These are phyloP conservation scores for Monascus ruber DNA, from an alignment of 2,329 filamentous ascomycete species.

Conservation along the genomic window DNA sequence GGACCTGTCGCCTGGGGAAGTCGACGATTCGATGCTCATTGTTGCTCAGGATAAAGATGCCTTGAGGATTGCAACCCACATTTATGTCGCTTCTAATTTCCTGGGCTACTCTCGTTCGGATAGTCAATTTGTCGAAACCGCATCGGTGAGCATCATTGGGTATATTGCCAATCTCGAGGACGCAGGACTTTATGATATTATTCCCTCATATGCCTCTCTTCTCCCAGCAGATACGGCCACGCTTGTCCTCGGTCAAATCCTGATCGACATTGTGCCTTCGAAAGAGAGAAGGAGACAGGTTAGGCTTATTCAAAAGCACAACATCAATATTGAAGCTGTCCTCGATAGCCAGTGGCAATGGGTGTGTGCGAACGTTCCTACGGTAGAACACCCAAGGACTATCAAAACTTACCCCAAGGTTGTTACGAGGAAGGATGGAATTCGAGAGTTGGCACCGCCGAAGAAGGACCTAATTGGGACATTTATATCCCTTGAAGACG, in stretches of 20 bases:
- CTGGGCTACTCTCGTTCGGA: constrained; percentile 41
- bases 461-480: constrained; percentile 60
- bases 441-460: constrained; percentile 51
- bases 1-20: constrained; percentile 36
- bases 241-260: constrained; percentile 60
- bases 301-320: constrained; percentile 61
- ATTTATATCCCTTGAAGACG: constrained; percentile 46
- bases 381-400: constrained; percentile 19
- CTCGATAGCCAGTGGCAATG: constrained; percentile 55
- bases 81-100: constrained; percentile 54
- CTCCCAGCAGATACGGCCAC: constrained; percentile 55
- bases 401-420: constrained; percentile 29
- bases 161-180: constrained; percentile 73
- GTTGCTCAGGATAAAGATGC: constrained; percentile 43
- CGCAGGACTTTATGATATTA: constrained; percentile 60
- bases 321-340: constrained; percentile 61
- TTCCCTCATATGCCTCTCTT: constrained; percentile 80
- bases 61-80: constrained; percentile 57
- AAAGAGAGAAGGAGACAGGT: constrained; percentile 58
- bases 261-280: constrained; percentile 59
- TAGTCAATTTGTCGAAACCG: constrained; percentile 52
- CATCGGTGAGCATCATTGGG: constrained; percentile 51
- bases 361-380: constrained; percentile 23
- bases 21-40: constrained; percentile 38
- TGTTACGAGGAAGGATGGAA: constrained; percentile 38